Evolutionary conservation across 495 filamentous ascomycete genomes (phyloP).

Genomic region (Podospora pseudoanserina): DNA sequence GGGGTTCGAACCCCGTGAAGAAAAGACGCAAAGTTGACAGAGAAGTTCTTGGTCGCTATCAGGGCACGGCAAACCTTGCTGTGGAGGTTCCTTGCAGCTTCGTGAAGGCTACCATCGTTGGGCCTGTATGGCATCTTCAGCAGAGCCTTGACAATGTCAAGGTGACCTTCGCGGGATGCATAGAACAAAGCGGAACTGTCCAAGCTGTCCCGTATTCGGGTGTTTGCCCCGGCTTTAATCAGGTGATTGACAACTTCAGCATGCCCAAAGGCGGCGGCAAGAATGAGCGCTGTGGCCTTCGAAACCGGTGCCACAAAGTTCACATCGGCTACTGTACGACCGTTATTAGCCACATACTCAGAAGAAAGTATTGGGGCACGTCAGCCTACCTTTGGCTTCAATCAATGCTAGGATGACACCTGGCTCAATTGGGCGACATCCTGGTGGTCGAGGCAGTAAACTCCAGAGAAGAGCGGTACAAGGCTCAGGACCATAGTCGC

Average conservation of each 20-base stretch:
- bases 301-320: not conserved
- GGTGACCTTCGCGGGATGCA: not conserved
- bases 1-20: not conserved
- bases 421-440: not conserved
- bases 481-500: not conserved
- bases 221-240: not conserved
- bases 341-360: not conserved
- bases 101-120: not conserved
- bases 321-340: not conserved
- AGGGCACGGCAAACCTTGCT: not conserved
- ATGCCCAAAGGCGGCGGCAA: not conserved
- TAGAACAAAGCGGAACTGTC: not conserved
- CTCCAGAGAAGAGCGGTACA: not conserved
- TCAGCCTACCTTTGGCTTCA: not conserved
- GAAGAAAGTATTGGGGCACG: not conserved
- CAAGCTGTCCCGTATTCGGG: not conserved
- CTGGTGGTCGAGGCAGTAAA: not conserved
- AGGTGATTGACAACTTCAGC: not conserved
- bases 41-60: not conserved
- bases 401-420: not conserved
- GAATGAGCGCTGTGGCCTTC: not conserved
- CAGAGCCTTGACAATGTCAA: not conserved
- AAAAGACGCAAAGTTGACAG: not conserved
- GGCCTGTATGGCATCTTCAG: not conserved
- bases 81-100: not conserved